Conservation (phyloP, 2,329 filamentous ascomycete genomes). For the Alternaria ventricosa region DNA sequence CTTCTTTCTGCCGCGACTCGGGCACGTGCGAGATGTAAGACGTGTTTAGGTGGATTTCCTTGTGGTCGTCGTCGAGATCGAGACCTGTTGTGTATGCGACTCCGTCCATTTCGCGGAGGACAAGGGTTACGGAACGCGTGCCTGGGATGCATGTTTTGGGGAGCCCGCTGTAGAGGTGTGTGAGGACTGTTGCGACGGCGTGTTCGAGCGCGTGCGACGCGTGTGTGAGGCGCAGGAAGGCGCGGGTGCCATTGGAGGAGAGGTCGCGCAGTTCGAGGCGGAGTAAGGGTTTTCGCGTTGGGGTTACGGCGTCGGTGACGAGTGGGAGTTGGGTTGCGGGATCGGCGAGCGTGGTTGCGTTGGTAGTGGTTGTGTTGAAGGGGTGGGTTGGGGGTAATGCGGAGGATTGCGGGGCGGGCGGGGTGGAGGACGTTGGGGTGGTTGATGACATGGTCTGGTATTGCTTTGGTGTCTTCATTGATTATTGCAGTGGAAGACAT, state of each 20-base stretch:
- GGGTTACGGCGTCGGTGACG: slow-evolving; percentile 25
- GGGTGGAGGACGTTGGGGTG: slow-evolving; percentile 19
- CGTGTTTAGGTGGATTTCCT: slow-evolving; percentile 89
- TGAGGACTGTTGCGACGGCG: slow-evolving; percentile 72
- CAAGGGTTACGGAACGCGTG: slow-evolving; percentile 85
- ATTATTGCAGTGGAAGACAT: neutral
- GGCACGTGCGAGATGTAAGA: slow-evolving; percentile 67
- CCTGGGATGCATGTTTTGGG: slow-evolving; percentile 54
- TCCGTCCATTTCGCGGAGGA: slow-evolving; percentile 79
- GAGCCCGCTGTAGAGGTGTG: slow-evolving; percentile 67
- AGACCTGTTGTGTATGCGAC: slow-evolving; percentile 88
- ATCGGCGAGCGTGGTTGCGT: neutral
- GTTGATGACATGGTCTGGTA: slow-evolving; percentile 46
- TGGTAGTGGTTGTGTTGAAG: slow-evolving; percentile 5
- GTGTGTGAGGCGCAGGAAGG: slow-evolving; percentile 73
- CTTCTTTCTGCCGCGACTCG: slow-evolving; percentile 52
- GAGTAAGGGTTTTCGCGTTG: slow-evolving; percentile 51
- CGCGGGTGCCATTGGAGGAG: slow-evolving; percentile 62
- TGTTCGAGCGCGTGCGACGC: slow-evolving; percentile 65
- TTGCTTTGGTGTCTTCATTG: slow-evolving; percentile 37
- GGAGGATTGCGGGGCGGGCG: slow-evolving; percentile 38
- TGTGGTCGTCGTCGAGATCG: slow-evolving; percentile 83
- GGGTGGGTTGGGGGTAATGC: slow-evolving; percentile 30
- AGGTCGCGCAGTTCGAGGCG: slow-evolving; percentile 59
- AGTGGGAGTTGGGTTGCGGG: neutral